A percentile compares a stretch with the other conserved stretches of the same genome.
Evolutionary conservation across 306 rosid genomes (phyloP).

Genomic region (Nissolia schottii): DNA sequence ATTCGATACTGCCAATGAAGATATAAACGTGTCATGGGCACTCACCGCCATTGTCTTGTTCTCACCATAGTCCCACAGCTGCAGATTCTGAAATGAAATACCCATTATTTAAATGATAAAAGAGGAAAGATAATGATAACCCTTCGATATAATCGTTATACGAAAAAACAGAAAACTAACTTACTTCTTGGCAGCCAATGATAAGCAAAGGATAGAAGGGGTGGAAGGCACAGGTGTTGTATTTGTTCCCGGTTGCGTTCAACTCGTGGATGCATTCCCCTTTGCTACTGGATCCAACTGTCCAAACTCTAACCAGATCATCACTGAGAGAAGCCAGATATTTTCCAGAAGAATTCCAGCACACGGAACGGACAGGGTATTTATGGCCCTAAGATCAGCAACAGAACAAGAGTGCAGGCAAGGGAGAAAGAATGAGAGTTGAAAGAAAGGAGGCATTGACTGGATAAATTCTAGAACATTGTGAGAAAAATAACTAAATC

Average conservation of each 20-base stretch:
- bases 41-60: conserved; percentile 42
- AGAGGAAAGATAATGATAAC: background rate
- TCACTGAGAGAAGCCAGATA: conserved; percentile 73
- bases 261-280: conserved; percentile 53
- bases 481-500: background rate
- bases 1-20: conserved; percentile 60
- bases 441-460: background rate
- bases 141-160: background rate
- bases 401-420: background rate
- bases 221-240: conserved; percentile 60
- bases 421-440: background rate
- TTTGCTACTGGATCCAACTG: conserved; percentile 41
- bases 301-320: conserved; percentile 61
- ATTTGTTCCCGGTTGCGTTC: conserved; percentile 38
- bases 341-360: conserved; percentile 74
- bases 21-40: conserved; percentile 60
- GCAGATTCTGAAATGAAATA: conserved; percentile 43
- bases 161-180: conserved; percentile 14
- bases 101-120: conserved; percentile 12
- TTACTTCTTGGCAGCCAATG: conserved; percentile 62
- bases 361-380: conserved; percentile 44
- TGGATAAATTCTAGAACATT: background rate
- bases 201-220: conserved; percentile 52
- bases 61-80: conserved; percentile 62
- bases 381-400: conserved; percentile 62